These are phyloP conservation scores for Eutypa lata DNA, from an alignment of 2,329 filamentous ascomycete species.

Conservation along the genomic window DNA sequence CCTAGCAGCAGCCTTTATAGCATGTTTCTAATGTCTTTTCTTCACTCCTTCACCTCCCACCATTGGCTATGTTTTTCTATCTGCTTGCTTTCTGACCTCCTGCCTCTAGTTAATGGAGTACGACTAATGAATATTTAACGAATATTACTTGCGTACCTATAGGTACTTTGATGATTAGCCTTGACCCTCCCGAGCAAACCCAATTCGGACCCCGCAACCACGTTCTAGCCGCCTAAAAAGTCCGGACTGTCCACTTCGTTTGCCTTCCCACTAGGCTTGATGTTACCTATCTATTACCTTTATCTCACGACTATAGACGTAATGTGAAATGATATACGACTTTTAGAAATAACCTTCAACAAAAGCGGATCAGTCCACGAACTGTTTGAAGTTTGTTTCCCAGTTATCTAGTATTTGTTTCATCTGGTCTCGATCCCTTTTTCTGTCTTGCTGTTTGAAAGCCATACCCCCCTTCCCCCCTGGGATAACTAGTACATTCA, in stretches of 20 bases:
- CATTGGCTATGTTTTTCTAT: background rate
- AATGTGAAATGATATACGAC: slow-evolving; percentile 20
- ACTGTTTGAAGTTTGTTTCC: background rate
- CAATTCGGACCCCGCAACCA: background rate
- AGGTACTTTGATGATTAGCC: background rate
- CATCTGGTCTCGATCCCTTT: background rate
- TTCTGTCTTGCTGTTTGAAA: background rate
- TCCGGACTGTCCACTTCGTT: background rate
- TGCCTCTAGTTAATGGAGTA: background rate
- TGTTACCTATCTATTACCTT: background rate
- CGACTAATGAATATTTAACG: background rate
- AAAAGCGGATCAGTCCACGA: slow-evolving; percentile 3
- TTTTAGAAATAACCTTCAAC: slow-evolving; percentile 8
- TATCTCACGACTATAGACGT: slow-evolving; percentile 1
- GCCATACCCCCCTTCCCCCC: background rate
- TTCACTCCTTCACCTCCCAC: background rate
- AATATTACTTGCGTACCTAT: background rate
- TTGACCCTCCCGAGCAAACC: background rate
- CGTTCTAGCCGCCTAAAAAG: background rate
- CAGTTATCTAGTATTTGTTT: background rate
- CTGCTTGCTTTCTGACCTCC: background rate
- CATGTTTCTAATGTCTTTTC: background rate
- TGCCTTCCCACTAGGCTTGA: background rate
- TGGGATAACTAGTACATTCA: background rate
- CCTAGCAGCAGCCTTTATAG: background rate